Evolutionary conservation across 225 moss, liverwort and hornwort species (phyloP), one percentile per base, ranked within the genome.

Genomic region (Anthoceros angustus): DNA sequence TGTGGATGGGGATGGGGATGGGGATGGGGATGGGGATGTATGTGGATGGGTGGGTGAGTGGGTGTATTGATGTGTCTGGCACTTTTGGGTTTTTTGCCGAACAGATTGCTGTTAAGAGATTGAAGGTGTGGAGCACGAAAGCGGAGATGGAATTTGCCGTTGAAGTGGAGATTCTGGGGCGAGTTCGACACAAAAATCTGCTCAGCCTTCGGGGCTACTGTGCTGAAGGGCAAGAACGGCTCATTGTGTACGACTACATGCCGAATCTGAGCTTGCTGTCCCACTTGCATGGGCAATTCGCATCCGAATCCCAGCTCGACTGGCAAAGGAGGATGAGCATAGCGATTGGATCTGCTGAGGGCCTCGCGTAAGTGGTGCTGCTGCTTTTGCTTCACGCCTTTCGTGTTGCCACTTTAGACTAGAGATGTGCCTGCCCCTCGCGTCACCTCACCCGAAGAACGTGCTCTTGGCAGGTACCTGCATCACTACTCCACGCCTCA

Each of bases 111-210:
- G 92, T 89, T 25, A 98, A 98, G 76, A 73, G 87, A 71, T 69
- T 98, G 75, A 98, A 89, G 77, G 84, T 87, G 25, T 92, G 95
- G 84, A 98, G 92, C 65, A 84, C 86, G 16, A 92, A 87, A 77
- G 81, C 92, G 41, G 92, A 89, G 68, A 83, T 74, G 75, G 98
- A 92, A 68, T 98, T 98, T 64, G 86, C 89, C 11, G 98, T 89
- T 48, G 98, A 92, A 74, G 77, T 98, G 39, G 98, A 98, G 78
- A 92, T 89, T 70, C 74, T 98, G 45, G 92, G 92, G 11, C 83
- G 89, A 41, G 89, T 98, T 46, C 82, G 92, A 68, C 98, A 98
- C 62, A 84, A 71, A 71, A 98, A 92, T 77, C 80, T 98, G 32
- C 66, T 92, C 41, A 86, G 86, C 67, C 48, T 89, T 46, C 64